Percentiles rank a stretch among this genome's conserved stretches.
Conservation (phyloP, 768 basidiomycete species). For the Rhodosporidiobolus sp. region DNA sequence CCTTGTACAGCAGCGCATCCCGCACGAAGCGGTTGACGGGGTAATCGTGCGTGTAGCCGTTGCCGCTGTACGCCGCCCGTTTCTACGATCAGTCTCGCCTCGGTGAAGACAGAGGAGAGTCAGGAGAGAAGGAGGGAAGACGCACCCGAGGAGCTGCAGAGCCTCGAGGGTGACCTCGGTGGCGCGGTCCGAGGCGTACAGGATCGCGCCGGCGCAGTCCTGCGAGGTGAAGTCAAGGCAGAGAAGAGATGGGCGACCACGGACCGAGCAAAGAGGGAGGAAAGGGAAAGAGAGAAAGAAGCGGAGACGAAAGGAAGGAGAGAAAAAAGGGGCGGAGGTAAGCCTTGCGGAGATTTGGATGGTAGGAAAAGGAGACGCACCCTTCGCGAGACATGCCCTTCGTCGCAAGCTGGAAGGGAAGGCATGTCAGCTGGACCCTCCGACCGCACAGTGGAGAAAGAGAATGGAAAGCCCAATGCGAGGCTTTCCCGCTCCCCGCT, state of each 20-base stretch:
- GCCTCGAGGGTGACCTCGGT: constrained; percentile 71
- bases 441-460: too few species aligned
- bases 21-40: constrained; percentile 81
- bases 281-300: background rate
- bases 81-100: too few species aligned
- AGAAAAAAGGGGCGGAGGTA: background rate
- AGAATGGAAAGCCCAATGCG: background rate
- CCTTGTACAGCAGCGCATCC: constrained; percentile 82
- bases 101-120: background rate
- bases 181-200: constrained; percentile 88
- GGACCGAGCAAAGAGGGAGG: background rate
- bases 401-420: constrained; percentile 35
- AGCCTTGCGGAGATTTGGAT: background rate
- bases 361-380: constrained; percentile 32
- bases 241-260: too few species aligned
- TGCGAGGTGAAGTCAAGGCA: constrained; percentile 44
- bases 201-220: constrained; percentile 93
- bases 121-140: background rate
- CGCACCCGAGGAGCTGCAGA: constrained; percentile 41
- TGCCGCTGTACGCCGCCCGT: constrained; percentile 57
- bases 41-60: constrained; percentile 86
- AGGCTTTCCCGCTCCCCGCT: background rate
- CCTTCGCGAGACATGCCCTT: constrained; percentile 46
- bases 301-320: too few species aligned
- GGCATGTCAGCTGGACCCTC: background rate